These are phyloP conservation scores for Euclidium syriacum DNA, from an alignment of 345 rosid genomes.

Conservation along the genomic window DNA sequence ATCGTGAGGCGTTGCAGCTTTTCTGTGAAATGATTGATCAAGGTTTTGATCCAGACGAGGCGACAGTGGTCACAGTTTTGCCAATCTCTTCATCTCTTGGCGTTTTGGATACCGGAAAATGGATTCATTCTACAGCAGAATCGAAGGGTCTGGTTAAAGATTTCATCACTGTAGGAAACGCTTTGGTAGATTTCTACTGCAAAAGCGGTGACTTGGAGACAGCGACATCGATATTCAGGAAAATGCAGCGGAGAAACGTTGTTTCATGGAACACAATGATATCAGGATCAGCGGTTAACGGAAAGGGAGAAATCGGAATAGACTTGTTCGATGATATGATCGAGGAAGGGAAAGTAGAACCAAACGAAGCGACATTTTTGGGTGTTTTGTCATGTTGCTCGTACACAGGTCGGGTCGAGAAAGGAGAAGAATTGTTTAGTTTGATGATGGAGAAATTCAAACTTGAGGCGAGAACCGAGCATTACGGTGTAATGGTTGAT, in stretches of 20 bases:
- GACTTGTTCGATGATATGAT: conserved; percentile 54
- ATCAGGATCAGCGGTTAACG: conserved; percentile 55
- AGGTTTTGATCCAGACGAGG: conserved; percentile 57
- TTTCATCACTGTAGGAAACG: conserved; percentile 51
- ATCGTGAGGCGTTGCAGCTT: conserved; percentile 51
- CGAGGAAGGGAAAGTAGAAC: conserved; percentile 28
- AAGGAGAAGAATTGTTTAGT: conserved; percentile 45
- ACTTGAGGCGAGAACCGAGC: conserved; percentile 54
- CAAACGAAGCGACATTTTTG: conserved; percentile 49
- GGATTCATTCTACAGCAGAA: conserved; percentile 49
- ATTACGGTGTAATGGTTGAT: conserved; percentile 72
- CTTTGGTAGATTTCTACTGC: conserved; percentile 54
- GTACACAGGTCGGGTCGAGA: conserved; percentile 53
- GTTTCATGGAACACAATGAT: conserved; percentile 71
- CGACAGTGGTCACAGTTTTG: conserved; percentile 51
- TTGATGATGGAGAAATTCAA: conserved; percentile 36
- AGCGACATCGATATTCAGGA: conserved; percentile 36
- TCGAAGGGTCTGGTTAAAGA: conserved; percentile 37
- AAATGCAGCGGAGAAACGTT: conserved; percentile 46
- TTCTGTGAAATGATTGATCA: conserved; percentile 56
- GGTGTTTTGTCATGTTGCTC: conserved; percentile 61
- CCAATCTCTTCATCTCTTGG: conserved; percentile 63
- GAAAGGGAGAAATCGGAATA: conserved; percentile 51
- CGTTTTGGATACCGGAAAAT: conserved; percentile 42
- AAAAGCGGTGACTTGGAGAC: conserved; percentile 55